These are phyloP conservation scores for Cucumis cinereus DNA, from an alignment of 306 rosid genomes.

Conservation along the genomic window DNA sequence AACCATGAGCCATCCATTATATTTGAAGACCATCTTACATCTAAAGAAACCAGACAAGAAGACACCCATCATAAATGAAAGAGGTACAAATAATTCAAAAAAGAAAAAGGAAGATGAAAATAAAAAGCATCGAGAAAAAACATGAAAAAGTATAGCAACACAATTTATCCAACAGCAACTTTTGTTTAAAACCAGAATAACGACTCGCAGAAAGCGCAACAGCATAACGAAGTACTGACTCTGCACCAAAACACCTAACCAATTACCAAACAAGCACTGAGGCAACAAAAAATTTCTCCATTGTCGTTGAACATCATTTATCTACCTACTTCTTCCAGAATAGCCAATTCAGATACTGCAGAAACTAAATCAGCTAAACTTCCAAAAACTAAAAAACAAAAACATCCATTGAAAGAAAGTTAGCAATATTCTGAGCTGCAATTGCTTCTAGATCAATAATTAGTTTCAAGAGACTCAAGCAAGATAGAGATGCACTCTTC, in stretches of 20 bases:
- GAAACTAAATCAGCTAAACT: neutral
- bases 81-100: neutral
- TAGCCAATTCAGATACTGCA: neutral
- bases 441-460: neutral
- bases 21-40: neutral
- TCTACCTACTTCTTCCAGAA: neutral
- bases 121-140: neutral
- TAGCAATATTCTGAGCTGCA: neutral
- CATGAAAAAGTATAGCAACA: neutral
- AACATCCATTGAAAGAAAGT: neutral
- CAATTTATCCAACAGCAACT: neutral
- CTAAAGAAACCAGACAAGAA: neutral
- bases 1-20: neutral
- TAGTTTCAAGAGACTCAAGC: neutral
- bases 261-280: neutral
- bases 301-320: neutral
- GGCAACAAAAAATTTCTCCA: neutral
- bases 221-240: neutral
- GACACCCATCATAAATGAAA: neutral
- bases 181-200: neutral
- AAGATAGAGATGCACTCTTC: neutral
- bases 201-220: too few relatives aligned
- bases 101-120: neutral
- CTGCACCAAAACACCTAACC: neutral
- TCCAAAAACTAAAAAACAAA: neutral